These are phyloP conservation scores for Kodamaea sagamina DNA, from an alignment of 805 yeast species.

Conservation along the genomic window DNA sequence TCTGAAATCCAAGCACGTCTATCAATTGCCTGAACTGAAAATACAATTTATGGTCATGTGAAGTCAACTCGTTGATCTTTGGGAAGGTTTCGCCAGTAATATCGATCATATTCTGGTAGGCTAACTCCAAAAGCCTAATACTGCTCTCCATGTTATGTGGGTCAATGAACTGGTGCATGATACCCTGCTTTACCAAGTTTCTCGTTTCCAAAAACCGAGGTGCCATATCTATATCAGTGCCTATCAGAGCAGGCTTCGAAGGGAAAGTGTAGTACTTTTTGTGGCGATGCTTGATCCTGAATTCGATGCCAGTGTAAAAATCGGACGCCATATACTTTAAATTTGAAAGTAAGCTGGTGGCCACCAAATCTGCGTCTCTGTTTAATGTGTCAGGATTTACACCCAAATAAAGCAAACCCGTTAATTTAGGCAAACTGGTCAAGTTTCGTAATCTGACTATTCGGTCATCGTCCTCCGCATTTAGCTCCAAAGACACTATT, in stretches of 20 bases:
- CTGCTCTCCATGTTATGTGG: conserved; percentile 37
- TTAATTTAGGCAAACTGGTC: conserved; percentile 32
- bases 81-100: conserved; percentile 22
- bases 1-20: conserved; percentile 64
- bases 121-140: conserved; percentile 31
- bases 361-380: conserved; percentile 35
- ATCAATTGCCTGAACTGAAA: conserved; percentile 47
- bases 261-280: conserved; percentile 42
- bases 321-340: conserved; percentile 32
- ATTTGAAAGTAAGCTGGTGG: conserved; percentile 31
- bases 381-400: conserved; percentile 15
- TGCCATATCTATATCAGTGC: conserved; percentile 32
- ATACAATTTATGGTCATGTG: conserved; percentile 34
- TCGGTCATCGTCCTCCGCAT: conserved; percentile 22
- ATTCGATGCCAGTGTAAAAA: conserved; percentile 36
- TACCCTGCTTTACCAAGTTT: conserved; percentile 37
- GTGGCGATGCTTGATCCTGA: conserved; percentile 34
- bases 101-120: conserved; percentile 34
- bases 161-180: conserved; percentile 33
- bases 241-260: conserved; percentile 19
- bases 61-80: conserved; percentile 15
- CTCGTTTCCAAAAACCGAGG: conserved; percentile 43
- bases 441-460: conserved; percentile 27
- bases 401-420: conserved; percentile 33
- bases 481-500: conserved; percentile 20